These are phyloP conservation scores for Persicaria maculosa DNA, from an alignment of 148 eudicot species.

Conservation along the genomic window DNA sequence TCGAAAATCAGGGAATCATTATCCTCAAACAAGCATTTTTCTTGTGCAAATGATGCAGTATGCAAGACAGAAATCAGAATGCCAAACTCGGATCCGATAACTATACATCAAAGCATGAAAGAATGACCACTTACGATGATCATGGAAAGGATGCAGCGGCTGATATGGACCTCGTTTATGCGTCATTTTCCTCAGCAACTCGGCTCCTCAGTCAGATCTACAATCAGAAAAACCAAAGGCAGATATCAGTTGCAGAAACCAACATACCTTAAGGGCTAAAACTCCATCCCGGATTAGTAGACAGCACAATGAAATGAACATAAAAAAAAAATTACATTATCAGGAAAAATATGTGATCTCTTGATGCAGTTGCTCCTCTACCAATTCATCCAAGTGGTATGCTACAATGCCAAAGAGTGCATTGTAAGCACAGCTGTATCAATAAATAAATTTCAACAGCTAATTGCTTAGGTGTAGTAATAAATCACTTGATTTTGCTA, in stretches of 20 bases:
- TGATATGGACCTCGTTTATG: conserved; percentile 23
- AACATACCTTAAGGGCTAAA: background rate
- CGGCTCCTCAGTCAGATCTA: conserved; percentile 6
- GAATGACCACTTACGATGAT: conserved; percentile 24
- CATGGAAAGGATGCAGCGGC: conserved; percentile 32
- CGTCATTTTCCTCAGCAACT: conserved; percentile 16
- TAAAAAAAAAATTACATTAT: background rate
- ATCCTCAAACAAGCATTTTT: background rate
- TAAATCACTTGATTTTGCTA: background rate
- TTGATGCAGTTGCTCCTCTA: background rate
- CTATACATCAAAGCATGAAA: too few species aligned
- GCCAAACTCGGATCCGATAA: too few species aligned
- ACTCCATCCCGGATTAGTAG: background rate
- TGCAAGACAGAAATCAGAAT: too few species aligned
- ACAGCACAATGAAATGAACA: background rate
- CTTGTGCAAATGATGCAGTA: too few species aligned
- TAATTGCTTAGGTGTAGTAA: background rate
- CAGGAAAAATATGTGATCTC: conserved; percentile 1
- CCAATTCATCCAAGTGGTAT: conserved; percentile 8
- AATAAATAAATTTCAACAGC: background rate
- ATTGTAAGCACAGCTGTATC: background rate
- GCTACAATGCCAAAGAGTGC: background rate
- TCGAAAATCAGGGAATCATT: background rate
- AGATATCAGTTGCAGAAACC: background rate
- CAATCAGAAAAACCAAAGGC: background rate